Base-by-base conservation (phyloP, 202 grass and related monocot genomes). In the Musa balbisiana region DNA sequence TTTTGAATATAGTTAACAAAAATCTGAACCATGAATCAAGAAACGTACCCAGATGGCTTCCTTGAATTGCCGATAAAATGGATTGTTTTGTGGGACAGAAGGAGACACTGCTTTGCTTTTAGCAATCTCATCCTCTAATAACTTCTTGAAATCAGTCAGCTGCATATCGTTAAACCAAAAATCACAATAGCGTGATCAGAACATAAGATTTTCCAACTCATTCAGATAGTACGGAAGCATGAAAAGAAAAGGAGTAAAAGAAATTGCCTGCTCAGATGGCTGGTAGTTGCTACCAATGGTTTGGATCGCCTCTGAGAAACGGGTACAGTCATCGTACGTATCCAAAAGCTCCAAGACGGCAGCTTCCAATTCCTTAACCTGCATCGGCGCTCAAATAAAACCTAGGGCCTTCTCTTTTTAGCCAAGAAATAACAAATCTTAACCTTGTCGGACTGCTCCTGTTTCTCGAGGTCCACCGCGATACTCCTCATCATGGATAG, bases 1-100 rank as follows among this genome's bases (percentile, higher is more conserved):
- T 12, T 26, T 16, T 9, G 26, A 56, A 14, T 13, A 67, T 27
- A 67, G 10, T 4, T 27, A 15, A 26, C 3, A 69, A 16, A 27
- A 27, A 69, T 62, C 58, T 19, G 67, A 52, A 33, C 71, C 11
- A 78, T 16, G 52, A 43, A n/a, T 67, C 20, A 66, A 52, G 3
- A 65, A 25, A 73, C 78, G 81, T 91, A 98, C 94, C 88, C 87
- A 97, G 52, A 97, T 84, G 73, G 87, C 80, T 75, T 88, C 86
- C 74, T 73, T 91, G 81, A 91, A 98, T 75, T 98, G 88, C 72
- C 94, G 74, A 33, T 86, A 55, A 6, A 98, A 68, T 51, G 62
- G 87, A 66, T 93, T 74, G 77, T 79, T 89, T 66, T 91, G 72
- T 19, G 67, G 76, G 14, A 71, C 80, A 19, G 58, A 74, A 0